Evolutionary conservation across 1,284 basidiomycete genomes (phyloP), one percentile per base, ranked within the genome.

Genomic region (Austropuccinia psidii): DNA sequence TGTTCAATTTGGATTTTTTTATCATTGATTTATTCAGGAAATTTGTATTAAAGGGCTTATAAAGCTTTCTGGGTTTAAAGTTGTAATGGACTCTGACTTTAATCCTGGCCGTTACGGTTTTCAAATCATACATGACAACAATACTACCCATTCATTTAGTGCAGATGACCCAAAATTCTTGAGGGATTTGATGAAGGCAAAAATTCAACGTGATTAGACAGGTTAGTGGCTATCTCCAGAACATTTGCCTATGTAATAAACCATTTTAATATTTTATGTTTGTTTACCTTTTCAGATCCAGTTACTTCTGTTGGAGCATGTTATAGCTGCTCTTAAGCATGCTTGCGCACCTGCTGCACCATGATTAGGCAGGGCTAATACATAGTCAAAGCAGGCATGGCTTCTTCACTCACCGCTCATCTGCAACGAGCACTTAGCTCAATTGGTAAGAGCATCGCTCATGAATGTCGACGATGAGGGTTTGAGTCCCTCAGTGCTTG

Each of bases 131-230:
- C 95, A 98, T 77, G 90, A 94, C 58, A 84, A 84, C 9, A 90
- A 93, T 79, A 92, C 90, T 82, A 85, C 90, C 1, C 93, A 98
- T 81, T 91, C 84, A 80, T 98, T 99, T 82, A 90, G 90, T 76
- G 90, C 90, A 0, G 89, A 93, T 43, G 93, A 98, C 79, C 90
- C 93, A 80, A 80, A 83, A 4, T 82, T 87, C 45, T 85, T 97
- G 58, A 86, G 96, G 15, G 92, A 93, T 77, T 99, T 95, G 96
- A 97, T 98, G 91, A 99, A 98, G 82, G 90, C 93, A 1, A 98
- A 94, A 4, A 99, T 99, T 78, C 89, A 87, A 19, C 84, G 96
- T 72, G 93, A 96, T 81, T 95, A 93, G 80, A 85, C 88, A 13
- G 89, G 91, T 93, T 79, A 58, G 88, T 84, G 31, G 24, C 2